phyloP scores from a whole-genome alignment of 1,284 basidiomycete species.

The Hemileia vastatrix region DNA sequence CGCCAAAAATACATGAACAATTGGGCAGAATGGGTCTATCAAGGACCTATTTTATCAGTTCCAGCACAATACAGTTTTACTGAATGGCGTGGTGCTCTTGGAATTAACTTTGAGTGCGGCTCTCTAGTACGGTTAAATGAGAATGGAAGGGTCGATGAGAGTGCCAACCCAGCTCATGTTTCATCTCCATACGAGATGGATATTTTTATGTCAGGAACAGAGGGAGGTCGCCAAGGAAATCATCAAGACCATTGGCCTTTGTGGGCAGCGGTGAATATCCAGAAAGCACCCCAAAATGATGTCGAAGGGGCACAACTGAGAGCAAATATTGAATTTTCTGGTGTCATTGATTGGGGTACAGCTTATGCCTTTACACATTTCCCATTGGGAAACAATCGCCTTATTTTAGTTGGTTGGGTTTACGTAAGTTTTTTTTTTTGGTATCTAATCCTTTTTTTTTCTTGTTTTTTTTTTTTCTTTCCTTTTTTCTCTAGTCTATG shows the following conservation, averaged over 20 bases:
- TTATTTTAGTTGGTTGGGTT: constrained; percentile 29
- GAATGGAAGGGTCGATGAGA: constrained; percentile 25
- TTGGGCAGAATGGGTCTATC: constrained; percentile 28
- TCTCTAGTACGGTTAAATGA: constrained; percentile 27
- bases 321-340: constrained; percentile 17
- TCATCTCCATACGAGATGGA: too few species aligned
- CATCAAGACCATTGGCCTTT: constrained; percentile 26
- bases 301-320: too few species aligned
- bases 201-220: constrained; percentile 28
- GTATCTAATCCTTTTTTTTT: not conserved
- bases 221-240: constrained; percentile 24
- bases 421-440: constrained; percentile 23
- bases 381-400: constrained; percentile 24
- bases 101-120: constrained; percentile 30
- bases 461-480: not conserved
- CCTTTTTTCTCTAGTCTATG: not conserved
- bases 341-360: constrained; percentile 32
- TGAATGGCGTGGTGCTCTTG: constrained; percentile 29
- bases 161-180: constrained; percentile 7
- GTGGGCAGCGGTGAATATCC: constrained; percentile 28
- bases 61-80: constrained; percentile 11
- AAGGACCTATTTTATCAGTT: constrained; percentile 25
- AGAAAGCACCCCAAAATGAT: constrained; percentile 2
- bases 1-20: constrained; percentile 28
- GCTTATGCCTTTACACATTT: constrained; percentile 31